Percentiles rank a stretch among this genome's conserved stretches.
phyloP scores from a whole-genome alignment of 208 protist genomes.

The Spongospora subterranea region DNA sequence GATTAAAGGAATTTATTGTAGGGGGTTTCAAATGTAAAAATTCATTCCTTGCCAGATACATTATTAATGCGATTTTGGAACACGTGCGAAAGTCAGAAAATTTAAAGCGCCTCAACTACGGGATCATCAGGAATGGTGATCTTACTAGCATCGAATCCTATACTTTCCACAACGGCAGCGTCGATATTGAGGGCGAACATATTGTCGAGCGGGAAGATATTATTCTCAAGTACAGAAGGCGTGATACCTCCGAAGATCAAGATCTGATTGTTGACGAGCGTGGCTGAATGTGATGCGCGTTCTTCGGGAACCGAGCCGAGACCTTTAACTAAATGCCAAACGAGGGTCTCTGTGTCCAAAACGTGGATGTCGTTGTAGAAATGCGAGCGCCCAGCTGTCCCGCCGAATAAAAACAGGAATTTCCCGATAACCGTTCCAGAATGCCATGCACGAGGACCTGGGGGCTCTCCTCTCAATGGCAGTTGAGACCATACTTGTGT shows the following conservation, averaged over 20 bases:
- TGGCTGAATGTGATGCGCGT: slow-evolving; percentile 40
- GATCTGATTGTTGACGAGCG: slow-evolving; percentile 53
- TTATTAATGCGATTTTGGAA: too few relatives aligned
- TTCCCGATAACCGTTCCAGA: not conserved
- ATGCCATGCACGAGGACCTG: slow-evolving; percentile 36
- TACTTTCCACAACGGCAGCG: slow-evolving; percentile 9
- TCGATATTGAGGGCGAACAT: slow-evolving; percentile 19
- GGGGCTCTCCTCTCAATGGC: not conserved
- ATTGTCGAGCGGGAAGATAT: slow-evolving; percentile 30
- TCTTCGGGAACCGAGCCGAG: not conserved
- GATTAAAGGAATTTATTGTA: too few relatives aligned
- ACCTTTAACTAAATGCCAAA: not conserved
- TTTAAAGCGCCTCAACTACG: too few relatives aligned
- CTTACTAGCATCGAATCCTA: not conserved
- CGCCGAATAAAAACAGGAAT: slow-evolving; percentile 15
- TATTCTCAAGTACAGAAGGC: not conserved
- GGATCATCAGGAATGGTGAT: not conserved
- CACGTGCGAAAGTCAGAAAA: too few relatives aligned
- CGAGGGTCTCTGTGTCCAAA: not conserved
- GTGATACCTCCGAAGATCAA: slow-evolving; percentile 35
- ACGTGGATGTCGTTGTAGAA: slow-evolving; percentile 47
- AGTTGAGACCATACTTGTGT: not conserved
- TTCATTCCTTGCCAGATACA: too few relatives aligned
- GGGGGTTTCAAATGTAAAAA: too few relatives aligned
- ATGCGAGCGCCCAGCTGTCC: not conserved